These are phyloP conservation scores for Gossypium davidsonii DNA, from an alignment of 441 rosid genomes.

Conservation along the genomic window DNA sequence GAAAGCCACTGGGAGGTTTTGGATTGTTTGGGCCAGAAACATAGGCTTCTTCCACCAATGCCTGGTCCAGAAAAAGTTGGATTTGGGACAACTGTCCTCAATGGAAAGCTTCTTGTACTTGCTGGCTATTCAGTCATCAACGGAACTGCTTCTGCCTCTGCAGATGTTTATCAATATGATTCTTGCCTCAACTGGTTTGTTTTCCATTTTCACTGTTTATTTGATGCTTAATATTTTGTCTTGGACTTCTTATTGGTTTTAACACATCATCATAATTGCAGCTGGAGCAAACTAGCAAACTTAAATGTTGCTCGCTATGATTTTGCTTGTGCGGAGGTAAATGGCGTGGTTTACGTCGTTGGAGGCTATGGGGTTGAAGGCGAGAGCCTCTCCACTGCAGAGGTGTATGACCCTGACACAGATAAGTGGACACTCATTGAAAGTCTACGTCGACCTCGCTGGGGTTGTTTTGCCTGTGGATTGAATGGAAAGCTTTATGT, in stretches of 20 bases:
- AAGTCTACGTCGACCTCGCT: conserved; percentile 79
- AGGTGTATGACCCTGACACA: conserved; percentile 69
- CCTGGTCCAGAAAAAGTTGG: conserved; percentile 69
- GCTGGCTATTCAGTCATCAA: conserved; percentile 62
- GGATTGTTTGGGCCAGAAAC: conserved; percentile 58
- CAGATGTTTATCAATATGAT: conserved; percentile 84
- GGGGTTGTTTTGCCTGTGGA: conserved; percentile 85
- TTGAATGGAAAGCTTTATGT: conserved; percentile 86
- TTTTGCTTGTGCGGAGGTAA: conserved; percentile 82
- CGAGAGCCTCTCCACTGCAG: conserved; percentile 71
- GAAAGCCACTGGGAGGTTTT: conserved; percentile 91
- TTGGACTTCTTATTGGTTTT: not conserved
- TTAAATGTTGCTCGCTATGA: conserved; percentile 82
- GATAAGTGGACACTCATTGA: conserved; percentile 63
- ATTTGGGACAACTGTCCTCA: conserved; percentile 66
- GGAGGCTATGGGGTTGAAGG: conserved; percentile 80
- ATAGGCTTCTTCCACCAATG: conserved; percentile 65
- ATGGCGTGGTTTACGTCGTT: conserved; percentile 70
- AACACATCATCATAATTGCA: conserved; percentile 28
- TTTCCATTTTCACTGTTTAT: not conserved
- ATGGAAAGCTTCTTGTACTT: conserved; percentile 77
- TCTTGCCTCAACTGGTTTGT: conserved; percentile 91
- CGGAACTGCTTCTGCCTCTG: conserved; percentile 53
- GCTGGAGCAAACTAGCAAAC: conserved; percentile 78
- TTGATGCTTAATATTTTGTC: not conserved